Evolutionary conservation across 1,284 basidiomycete genomes (phyloP), one percentile per base, ranked within the genome.

Genomic region (Sporisorium scitamineum): DNA sequence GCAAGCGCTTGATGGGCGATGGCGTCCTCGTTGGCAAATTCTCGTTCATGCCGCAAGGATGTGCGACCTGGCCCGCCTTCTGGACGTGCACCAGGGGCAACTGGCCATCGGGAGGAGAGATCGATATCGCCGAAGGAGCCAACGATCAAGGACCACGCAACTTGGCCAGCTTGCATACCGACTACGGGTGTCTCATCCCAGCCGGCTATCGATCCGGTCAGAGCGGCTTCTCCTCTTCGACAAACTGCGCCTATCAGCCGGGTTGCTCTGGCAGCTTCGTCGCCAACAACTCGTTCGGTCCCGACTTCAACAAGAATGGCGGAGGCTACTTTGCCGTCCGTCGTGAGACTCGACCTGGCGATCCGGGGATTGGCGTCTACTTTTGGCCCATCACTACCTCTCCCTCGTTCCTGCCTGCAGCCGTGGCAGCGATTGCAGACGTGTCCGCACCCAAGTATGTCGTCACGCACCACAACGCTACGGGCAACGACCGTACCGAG

Each of bases 11-110:
- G 51, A 65, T 78, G 34, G 62, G 68, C 6, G 80, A 81, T 27
- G 76, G 76, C 13, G 47, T 81, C 20, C 51, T 78, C 29, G 75
- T 80, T 3, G 63, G 65, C 29, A 78, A 78, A 39, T 68, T 71
- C 37, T 48, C 52, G 6, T 61, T 56, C 51, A 77, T 78, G 62
- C 78, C 78, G 0, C 64, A 67, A 24, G 80, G 80, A 4, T 81
- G 80, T 48, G 75, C 57, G 8, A 76, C 76, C 1, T 84, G 83
- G 83, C 83, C 83, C 0, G 83, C 83, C 4, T 76, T 83, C 22
- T 84, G 83, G 83, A 76, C 76, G 2, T 68, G 73, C 51, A 70
- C 66, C 13, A 61, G 44, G 9, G 61, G 60, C 22, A n/a, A 47
- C 4, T 82, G 80, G 79, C 80, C 80, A 1, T 20, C 47, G 0